Conservation (phyloP, 805 yeast species). For the Zygosaccharomyces gambellarensis region DNA sequence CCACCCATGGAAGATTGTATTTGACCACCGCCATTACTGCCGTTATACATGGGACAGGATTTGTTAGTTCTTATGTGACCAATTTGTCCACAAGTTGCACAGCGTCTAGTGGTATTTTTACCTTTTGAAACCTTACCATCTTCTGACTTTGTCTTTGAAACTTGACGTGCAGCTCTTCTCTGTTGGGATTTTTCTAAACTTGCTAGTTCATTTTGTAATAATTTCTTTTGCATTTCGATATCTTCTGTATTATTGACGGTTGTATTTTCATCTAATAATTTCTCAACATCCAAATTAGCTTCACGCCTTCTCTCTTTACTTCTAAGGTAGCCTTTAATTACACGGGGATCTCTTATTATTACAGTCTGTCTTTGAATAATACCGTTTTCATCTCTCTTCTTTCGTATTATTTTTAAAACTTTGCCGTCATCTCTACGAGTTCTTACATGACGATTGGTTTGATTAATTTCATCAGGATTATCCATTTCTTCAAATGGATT, state of each 20-base stretch:
- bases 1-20: conserved; percentile 1
- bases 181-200: conserved; percentile 74
- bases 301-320: conserved; percentile 59
- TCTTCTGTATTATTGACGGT: conserved; percentile 67
- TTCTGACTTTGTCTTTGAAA: conserved; percentile 38
- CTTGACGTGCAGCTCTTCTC: conserved; percentile 54
- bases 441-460: conserved; percentile 30
- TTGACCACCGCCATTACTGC: conserved; percentile 18
- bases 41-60: conserved; percentile 82
- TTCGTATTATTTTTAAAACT: conserved; percentile 63
- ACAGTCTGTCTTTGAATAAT: conserved; percentile 77
- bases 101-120: conserved; percentile 58
- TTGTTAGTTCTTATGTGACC: conserved; percentile 91
- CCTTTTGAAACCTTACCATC: conserved; percentile 28
- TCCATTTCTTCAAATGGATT: conserved; percentile 37
- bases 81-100: conserved; percentile 91
- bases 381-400: conserved; percentile 79
- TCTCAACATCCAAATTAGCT: conserved; percentile 59
- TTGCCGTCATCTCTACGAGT: conserved; percentile 34
- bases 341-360: conserved; percentile 75
- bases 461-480: conserved; percentile 36
- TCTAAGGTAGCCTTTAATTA: conserved; percentile 77
- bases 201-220: conserved; percentile 78
- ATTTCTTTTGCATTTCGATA: conserved; percentile 68
- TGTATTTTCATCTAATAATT: conserved; percentile 30